Evolutionary conservation across 1,284 basidiomycete genomes (phyloP).

Genomic region (Puccinia horiana): DNA sequence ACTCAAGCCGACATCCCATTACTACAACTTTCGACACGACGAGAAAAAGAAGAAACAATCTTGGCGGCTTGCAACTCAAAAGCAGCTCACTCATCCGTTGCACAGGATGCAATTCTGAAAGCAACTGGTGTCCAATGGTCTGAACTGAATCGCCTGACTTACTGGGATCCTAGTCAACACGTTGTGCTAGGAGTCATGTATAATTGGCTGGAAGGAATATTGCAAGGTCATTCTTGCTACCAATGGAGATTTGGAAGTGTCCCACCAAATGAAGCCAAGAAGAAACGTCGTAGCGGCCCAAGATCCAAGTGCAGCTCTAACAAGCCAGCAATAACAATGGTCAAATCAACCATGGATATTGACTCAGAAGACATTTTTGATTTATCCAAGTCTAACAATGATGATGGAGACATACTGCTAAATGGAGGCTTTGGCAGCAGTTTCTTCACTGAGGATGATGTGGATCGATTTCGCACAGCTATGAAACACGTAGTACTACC

Average conservation of each 20-base stretch:
- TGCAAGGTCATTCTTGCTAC: conserved; percentile 12
- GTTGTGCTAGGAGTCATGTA: conserved; percentile 25
- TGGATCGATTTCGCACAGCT: not conserved
- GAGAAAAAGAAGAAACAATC: not conserved
- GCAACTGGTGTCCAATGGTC: conserved; percentile 23
- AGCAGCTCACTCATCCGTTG: not conserved
- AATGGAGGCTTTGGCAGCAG: not conserved
- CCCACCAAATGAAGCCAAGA: not conserved
- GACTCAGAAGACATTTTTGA: too few relatives aligned
- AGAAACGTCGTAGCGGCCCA: not conserved
- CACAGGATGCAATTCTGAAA: not conserved
- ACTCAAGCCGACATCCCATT: not conserved
- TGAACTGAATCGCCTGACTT: conserved; percentile 15
- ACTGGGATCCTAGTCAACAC: conserved; percentile 21
- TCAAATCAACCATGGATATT: too few relatives aligned
- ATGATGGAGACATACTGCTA: not conserved
- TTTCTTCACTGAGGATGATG: conserved; percentile 2
- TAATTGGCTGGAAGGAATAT: conserved; percentile 30
- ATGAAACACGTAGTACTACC: conserved; percentile 20
- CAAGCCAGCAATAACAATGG: not conserved
- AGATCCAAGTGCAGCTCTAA: not conserved
- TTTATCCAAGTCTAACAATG: too few relatives aligned
- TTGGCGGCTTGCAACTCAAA: not conserved
- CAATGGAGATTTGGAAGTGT: conserved; percentile 14
- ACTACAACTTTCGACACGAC: not conserved